phyloP scores from a whole-genome alignment of 164 flowering plant genomes.

The Liquidambar formosana region DNA sequence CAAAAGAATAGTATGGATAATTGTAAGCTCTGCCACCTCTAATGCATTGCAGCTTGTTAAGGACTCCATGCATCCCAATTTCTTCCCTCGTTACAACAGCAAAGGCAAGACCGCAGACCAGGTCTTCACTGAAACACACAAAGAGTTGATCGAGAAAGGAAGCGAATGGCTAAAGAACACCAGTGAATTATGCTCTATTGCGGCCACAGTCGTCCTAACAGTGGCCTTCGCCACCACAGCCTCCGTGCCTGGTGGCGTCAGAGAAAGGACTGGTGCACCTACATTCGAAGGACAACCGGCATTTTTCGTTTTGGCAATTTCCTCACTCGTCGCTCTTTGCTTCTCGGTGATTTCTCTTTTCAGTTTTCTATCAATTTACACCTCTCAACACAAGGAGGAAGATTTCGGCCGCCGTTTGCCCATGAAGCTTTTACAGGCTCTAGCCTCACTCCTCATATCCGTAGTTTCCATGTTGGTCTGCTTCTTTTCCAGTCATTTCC shows the following conservation, averaged over 20 bases:
- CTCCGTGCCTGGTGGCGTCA: constrained; percentile 25
- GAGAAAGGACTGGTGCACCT: constrained; percentile 8
- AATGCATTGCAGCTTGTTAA: constrained; percentile 16
- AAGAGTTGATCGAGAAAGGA: constrained; percentile 8
- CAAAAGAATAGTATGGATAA: no score
- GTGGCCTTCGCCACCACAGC: constrained; percentile 36
- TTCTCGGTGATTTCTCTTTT: constrained; percentile 24
- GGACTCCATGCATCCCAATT: constrained; percentile 18
- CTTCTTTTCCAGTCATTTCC: constrained; percentile 27
- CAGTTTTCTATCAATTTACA: constrained; percentile 30
- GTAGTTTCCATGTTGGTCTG: constrained; percentile 26
- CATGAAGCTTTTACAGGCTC: constrained; percentile 17
- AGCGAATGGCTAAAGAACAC: constrained; percentile 29
- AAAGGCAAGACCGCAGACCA: constrained; percentile 18
- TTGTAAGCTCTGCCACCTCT: no score
- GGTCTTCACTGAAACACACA: constrained; percentile 27
- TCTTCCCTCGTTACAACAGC: constrained; percentile 10
- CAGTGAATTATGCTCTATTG: constrained; percentile 26
- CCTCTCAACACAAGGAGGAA: constrained; percentile 18
- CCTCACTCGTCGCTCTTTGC: constrained; percentile 28
- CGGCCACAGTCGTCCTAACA: constrained; percentile 21
- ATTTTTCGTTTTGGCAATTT: constrained; percentile 22
- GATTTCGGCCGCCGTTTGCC: constrained; percentile 24
- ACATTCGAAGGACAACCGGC: constrained; percentile 14
- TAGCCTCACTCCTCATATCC: constrained; percentile 24